A percentile compares a stretch with the other conserved stretches of the same genome.
Conservation (phyloP, 805 yeast species). For the Candida ovalis region DNA sequence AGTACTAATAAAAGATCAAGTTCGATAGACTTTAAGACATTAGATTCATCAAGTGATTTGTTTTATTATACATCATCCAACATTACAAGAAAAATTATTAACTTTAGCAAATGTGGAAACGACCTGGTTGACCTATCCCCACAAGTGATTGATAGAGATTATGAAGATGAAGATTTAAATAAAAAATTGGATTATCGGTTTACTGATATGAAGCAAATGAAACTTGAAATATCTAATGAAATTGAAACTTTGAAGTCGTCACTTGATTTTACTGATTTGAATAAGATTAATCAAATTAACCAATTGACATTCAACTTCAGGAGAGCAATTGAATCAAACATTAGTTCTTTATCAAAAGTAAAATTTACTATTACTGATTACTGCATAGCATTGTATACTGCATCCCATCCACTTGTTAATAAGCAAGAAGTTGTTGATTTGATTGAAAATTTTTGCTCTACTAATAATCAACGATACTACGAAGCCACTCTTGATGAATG, state of each 20-base stretch:
- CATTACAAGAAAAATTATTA: not conserved
- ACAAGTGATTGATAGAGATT: not conserved
- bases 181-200: not conserved
- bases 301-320: conserved; percentile 73
- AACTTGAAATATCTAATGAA: conserved; percentile 58
- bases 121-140: not conserved
- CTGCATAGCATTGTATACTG: not conserved
- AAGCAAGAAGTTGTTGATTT: not conserved
- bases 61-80: not conserved
- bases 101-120: not conserved
- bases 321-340: conserved; percentile 35
- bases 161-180: not conserved
- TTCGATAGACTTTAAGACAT: not conserved
- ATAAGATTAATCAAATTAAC: conserved; percentile 81
- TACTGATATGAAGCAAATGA: conserved; percentile 34
- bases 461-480: not conserved
- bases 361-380: not conserved
- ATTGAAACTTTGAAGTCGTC: conserved; percentile 68
- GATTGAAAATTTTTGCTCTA: not conserved
- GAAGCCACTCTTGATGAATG: not conserved
- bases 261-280: conserved; percentile 54
- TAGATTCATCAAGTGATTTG: conserved; percentile 1
- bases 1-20: not conserved
- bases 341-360: not conserved
- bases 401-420: not conserved